Evolutionary conservation across 331 rosid genomes (phyloP), one percentile per base, ranked within the genome.

Genomic region (Malus hybrid): DNA sequence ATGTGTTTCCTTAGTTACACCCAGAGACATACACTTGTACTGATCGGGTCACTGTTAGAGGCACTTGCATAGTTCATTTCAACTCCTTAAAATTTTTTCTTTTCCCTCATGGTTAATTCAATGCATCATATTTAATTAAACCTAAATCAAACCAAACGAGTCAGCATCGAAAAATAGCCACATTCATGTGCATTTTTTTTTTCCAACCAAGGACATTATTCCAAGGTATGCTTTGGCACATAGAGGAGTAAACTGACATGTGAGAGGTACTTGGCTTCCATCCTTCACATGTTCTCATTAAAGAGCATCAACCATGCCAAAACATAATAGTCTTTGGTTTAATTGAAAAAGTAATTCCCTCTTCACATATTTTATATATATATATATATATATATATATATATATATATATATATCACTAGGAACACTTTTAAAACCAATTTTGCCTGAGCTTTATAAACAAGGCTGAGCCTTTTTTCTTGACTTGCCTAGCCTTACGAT

Each of bases 191-290:
- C 29, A 11, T 67, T 74, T 20, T 74, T 20, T 20, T 73, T 36
- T 24, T 48, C 16, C 2, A 15, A 56, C 5, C 12, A 24, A 20
- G 39, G 33, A 4, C 60, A 55, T 53, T 53, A 50, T 12, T 66
- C 73, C 60, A 57, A 76, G 44, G 68, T 4, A 57, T 56, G 68
- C 48, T 66, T 55, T 66, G 73, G 73, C 29, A 65, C 66, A 55
- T 26, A 55, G 48, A 36, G 30, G 19, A 36, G 1, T 15, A 44
- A 48, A 69, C 5, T 26, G 42, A 57, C 68, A 12, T 7, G 61
- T 68, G 74, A 36, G 19, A 39, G 32, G 13, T 58, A 13, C 29
- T 67, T 16, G 12, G 63, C 28, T 20, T 9, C 28, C 63, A 20
- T 57, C 63, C 29, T 20, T 58, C 63, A 24, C 30, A 4, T 1